phyloP scores from a whole-genome alignment of 1,284 basidiomycete species.

The Sporisorium graminicola region DNA sequence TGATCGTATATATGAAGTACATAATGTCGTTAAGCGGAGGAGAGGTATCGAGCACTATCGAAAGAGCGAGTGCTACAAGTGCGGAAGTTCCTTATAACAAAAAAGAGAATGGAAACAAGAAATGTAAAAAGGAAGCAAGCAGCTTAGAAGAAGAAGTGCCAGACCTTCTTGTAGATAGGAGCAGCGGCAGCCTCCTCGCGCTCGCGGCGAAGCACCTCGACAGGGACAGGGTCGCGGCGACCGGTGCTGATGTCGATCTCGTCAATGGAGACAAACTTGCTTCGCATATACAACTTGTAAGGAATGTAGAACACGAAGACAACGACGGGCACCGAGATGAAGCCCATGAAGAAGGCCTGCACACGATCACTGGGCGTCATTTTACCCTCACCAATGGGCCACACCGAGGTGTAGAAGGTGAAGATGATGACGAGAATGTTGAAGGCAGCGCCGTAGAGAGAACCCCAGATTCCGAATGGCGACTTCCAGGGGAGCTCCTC shows the following conservation, averaged over 20 bases:
- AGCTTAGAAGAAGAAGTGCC: constrained; percentile 56
- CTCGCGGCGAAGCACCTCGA: constrained; percentile 64
- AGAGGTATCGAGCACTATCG: background rate
- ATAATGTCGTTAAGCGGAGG: background rate
- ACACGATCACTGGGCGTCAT: constrained; percentile 63
- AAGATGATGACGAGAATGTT: constrained; percentile 55
- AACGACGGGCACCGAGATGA: constrained; percentile 69
- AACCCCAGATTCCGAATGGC: constrained; percentile 72
- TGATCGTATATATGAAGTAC: background rate
- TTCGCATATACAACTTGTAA: constrained; percentile 55
- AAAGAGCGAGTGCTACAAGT: background rate
- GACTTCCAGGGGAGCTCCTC: constrained; percentile 73
- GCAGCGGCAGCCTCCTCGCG: constrained; percentile 55
- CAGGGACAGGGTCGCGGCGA: constrained; percentile 56
- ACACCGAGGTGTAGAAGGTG: constrained; percentile 53
- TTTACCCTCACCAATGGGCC: constrained; percentile 64
- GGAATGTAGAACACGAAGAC: constrained; percentile 42
- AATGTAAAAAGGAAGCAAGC: background rate
- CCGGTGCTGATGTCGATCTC: constrained; percentile 67
- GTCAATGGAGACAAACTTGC: constrained; percentile 46
- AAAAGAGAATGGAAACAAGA: constrained; percentile 1
- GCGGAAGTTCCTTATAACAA: background rate
- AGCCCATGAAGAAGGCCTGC: constrained; percentile 72
- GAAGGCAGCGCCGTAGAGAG: constrained; percentile 70
- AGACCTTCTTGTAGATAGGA: constrained; percentile 56